Percentiles rank a stretch among this genome's conserved stretches.
These are phyloP conservation scores for Echites panduratus DNA, from an alignment of 257 asterid genomes.

Conservation along the genomic window DNA sequence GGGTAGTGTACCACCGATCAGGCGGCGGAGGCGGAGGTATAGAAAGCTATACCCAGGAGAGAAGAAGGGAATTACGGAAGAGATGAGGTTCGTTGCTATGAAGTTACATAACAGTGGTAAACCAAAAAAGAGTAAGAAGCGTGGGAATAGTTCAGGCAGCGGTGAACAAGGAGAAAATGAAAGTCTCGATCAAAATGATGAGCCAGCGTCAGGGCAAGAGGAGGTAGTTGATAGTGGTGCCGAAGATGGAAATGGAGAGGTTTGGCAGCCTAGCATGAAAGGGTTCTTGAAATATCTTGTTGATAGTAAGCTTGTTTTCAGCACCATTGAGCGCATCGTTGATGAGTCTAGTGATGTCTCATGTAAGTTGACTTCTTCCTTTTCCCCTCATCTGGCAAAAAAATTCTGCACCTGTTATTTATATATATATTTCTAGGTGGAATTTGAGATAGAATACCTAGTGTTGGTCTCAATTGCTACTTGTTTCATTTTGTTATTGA, in stretches of 20 bases:
- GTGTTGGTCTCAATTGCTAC: background rate
- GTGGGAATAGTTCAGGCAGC: background rate
- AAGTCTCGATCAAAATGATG: conserved; percentile 18
- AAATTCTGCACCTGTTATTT: background rate
- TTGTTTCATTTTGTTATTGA: background rate
- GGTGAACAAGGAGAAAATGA: conserved; percentile 10
- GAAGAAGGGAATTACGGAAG: conserved; percentile 72
- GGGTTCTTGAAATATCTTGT: conserved; percentile 82
- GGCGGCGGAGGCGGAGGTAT: conserved; percentile 50
- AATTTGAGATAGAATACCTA: background rate
- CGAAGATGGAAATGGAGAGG: conserved; percentile 25
- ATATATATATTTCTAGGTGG: no score
- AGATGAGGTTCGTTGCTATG: conserved; percentile 93
- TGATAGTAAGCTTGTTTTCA: conserved; percentile 68
- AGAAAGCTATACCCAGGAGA: conserved; percentile 88
- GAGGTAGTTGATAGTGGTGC: conserved; percentile 17
- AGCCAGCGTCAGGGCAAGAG: conserved; percentile 13
- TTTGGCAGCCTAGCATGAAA: conserved; percentile 74
- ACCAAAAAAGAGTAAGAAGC: conserved; percentile 20
- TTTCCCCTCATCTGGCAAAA: background rate
- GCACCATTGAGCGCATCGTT: conserved; percentile 81
- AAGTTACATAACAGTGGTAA: conserved; percentile 53
- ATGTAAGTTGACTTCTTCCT: conserved; percentile 37
- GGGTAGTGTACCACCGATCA: conserved; percentile 33
- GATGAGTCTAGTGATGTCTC: conserved; percentile 90